Percentiles rank a stretch among this genome's conserved stretches.
Conservation (phyloP, 2,329 filamentous ascomycete genomes). For the Aspergillus carbonarius region DNA sequence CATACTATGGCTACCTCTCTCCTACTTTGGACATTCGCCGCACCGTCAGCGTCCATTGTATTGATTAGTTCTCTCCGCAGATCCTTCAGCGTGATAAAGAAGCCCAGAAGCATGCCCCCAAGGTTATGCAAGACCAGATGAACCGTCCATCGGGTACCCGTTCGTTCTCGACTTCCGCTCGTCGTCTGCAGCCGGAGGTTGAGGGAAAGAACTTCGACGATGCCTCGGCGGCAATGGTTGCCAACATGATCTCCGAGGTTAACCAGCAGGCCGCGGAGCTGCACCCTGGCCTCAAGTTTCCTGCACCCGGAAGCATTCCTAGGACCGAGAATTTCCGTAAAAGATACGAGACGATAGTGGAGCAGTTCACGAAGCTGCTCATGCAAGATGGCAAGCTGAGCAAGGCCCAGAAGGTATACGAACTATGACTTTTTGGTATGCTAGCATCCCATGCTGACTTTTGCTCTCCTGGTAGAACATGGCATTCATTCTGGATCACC, state of each 20-base stretch:
- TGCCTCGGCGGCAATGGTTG: conserved; percentile 33
- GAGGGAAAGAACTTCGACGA: conserved; percentile 22
- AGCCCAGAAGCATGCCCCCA: conserved; percentile 61
- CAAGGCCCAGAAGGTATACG: conserved; percentile 75
- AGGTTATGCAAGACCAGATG: conserved; percentile 64
- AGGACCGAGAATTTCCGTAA: conserved; percentile 67
- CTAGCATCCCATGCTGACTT: not conserved
- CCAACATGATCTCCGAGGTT: conserved; percentile 38
- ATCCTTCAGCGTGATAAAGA: conserved; percentile 64
- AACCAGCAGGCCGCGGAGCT: conserved; percentile 35
- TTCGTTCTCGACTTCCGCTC: conserved; percentile 59
- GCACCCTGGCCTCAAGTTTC: conserved; percentile 71
- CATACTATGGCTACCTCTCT: not conserved
- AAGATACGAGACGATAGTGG: conserved; percentile 80
- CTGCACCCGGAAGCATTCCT: conserved; percentile 67
- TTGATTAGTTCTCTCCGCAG: conserved; percentile 38
- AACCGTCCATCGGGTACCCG: conserved; percentile 49
- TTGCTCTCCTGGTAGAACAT: conserved; percentile 63
- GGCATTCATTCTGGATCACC: conserved; percentile 73
- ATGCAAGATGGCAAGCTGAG: conserved; percentile 92
- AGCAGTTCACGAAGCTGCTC: conserved; percentile 84
- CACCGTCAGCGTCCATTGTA: not conserved
- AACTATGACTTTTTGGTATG: not conserved
- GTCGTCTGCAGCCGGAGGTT: conserved; percentile 34
- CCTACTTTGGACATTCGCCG: not conserved